Percentiles rank a stretch among this genome's conserved stretches.
phyloP scores from a whole-genome alignment of 2,329 filamentous ascomycete species.

The Ascochyta koolunga region DNA sequence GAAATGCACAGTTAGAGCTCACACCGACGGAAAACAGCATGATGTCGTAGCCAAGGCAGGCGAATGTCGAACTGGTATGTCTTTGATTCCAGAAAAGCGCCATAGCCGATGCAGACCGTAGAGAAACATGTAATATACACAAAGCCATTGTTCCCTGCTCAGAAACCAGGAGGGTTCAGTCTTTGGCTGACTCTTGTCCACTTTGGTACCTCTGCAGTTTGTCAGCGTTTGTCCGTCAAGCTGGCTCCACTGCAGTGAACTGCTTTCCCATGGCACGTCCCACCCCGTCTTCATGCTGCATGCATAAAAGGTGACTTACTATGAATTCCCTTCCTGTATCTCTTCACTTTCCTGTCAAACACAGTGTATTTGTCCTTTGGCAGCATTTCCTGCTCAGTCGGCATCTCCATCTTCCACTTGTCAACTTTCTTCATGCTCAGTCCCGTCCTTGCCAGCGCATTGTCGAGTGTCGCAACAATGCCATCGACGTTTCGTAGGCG shows the following conservation, averaged over 20 bases:
- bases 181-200: constrained; percentile 96
- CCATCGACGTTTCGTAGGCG: constrained; percentile 73
- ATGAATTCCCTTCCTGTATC: constrained; percentile 95
- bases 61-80: background rate
- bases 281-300: background rate
- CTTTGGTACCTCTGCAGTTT: constrained; percentile 65
- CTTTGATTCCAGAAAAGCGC: constrained; percentile 18
- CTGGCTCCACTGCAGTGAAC: too few relatives aligned
- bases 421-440: constrained; percentile 77
- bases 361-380: constrained; percentile 97
- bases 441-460: constrained; percentile 74
- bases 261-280: background rate
- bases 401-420: constrained; percentile 95
- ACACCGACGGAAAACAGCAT: background rate
- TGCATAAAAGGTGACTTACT: constrained; percentile 65
- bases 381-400: constrained; percentile 92
- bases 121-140: constrained; percentile 37
- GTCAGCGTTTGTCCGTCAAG: constrained; percentile 58
- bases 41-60: background rate
- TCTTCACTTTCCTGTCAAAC: constrained; percentile 95
- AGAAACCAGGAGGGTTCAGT: constrained; percentile 94
- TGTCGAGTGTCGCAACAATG: constrained; percentile 82
- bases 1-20: background rate
- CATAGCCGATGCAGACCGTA: constrained; percentile 25
- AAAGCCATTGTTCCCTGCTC: background rate